These are phyloP conservation scores for Populus euphratica DNA, from an alignment of 345 rosid genomes.

Conservation along the genomic window DNA sequence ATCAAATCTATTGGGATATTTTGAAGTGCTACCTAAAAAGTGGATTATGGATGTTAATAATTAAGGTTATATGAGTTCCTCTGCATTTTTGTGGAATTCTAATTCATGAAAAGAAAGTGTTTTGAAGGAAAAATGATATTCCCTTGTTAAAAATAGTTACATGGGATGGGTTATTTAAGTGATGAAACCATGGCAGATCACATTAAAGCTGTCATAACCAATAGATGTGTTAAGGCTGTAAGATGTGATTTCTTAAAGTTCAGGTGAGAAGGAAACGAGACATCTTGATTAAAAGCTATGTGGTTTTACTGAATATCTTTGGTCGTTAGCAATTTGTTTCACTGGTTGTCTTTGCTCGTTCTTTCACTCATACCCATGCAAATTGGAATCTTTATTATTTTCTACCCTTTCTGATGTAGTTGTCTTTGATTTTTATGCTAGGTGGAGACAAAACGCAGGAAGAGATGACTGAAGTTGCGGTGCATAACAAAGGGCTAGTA, in stretches of 20 bases:
- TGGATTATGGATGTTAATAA: not conserved
- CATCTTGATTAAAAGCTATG: not conserved
- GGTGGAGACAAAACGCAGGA: constrained; percentile 73
- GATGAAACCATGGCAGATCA: not conserved
- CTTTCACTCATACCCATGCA: not conserved
- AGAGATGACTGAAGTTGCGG: constrained; percentile 38
- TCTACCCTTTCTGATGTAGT: not conserved
- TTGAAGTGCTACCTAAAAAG: not conserved
- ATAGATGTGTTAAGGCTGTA: not conserved
- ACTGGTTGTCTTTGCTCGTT: not conserved
- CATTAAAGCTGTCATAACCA: not conserved
- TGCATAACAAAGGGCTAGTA: constrained; percentile 23
- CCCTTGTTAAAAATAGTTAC: not conserved
- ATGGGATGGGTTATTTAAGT: not conserved
- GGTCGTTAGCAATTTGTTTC: not conserved
- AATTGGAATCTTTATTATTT: not conserved
- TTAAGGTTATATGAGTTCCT: not conserved
- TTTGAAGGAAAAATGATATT: not conserved
- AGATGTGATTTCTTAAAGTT: not conserved
- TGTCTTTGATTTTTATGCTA: constrained; percentile 16
- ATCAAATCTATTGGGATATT: no score
- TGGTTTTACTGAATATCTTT: not conserved
- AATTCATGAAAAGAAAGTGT: not conserved
- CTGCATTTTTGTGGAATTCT: not conserved
- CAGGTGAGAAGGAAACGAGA: not conserved